Evolutionary conservation across 495 filamentous ascomycete genomes (phyloP).

Genomic region (Rhizodiscina lignyota): DNA sequence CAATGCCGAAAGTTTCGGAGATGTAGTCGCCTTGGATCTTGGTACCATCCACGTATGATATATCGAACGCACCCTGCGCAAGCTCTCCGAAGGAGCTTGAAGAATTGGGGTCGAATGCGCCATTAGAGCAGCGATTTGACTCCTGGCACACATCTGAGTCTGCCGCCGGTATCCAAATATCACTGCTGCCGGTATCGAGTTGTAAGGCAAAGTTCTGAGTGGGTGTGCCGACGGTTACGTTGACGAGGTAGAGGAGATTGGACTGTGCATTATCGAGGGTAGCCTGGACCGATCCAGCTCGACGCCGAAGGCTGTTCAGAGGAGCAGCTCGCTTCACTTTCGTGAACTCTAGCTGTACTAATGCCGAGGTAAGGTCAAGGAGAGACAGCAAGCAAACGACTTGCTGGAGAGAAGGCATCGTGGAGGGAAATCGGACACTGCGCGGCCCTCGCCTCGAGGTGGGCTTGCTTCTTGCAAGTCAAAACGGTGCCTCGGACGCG

Average conservation of each 20-base stretch:
- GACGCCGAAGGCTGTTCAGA: neutral
- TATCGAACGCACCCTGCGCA: neutral
- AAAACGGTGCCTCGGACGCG: no score
- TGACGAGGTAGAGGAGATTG: neutral
- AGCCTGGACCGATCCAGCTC: neutral
- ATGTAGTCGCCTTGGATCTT: neutral
- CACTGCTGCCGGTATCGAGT: neutral
- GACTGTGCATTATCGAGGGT: neutral
- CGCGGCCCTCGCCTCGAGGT: no score
- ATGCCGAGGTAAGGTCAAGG: no score
- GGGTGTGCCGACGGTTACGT: conserved; percentile 1
- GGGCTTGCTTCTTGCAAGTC: no score
- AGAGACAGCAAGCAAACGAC: no score
- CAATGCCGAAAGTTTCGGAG: neutral
- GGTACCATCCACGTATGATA: conserved; percentile 1
- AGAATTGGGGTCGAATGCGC: neutral
- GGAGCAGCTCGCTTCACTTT: no score
- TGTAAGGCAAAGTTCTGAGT: neutral
- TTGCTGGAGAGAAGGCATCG: no score
- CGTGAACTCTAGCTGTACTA: no score
- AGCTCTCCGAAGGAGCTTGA: neutral
- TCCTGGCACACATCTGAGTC: neutral
- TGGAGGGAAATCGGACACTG: no score
- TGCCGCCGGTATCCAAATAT: neutral
- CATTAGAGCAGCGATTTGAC: neutral